Percentiles rank a stretch among this genome's conserved stretches.
Conservation (phyloP, 345 rosid genomes). For the Arabis alpina region DNA sequence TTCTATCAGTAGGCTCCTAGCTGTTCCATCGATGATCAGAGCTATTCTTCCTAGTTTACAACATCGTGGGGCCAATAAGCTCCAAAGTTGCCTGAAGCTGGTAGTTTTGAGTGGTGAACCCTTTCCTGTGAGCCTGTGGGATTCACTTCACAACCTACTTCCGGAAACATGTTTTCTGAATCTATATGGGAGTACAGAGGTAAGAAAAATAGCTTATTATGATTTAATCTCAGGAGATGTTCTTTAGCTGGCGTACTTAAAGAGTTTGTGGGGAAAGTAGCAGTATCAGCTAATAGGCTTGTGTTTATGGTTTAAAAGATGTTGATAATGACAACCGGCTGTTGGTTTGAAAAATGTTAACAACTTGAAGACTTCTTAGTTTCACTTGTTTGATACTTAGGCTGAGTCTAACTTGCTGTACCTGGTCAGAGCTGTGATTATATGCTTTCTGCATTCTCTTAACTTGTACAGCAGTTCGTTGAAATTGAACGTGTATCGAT, state of each 20-base stretch:
- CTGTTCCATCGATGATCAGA: conserved; percentile 88
- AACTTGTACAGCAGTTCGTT: conserved; percentile 15
- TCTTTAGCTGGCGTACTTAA: conserved; percentile 15
- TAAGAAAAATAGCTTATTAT: conserved; percentile 38
- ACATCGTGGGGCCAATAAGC: conserved; percentile 45
- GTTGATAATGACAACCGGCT: conserved; percentile 3
- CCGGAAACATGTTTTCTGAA: conserved; percentile 75
- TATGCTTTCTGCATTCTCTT: conserved; percentile 22
- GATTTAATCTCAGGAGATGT: conserved; percentile 1
- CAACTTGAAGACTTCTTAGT: conserved; percentile 27
- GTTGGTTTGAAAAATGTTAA: conserved; percentile 1
- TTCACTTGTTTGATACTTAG: conserved; percentile 21
- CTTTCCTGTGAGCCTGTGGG: conserved; percentile 78
- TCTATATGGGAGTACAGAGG: conserved; percentile 98
- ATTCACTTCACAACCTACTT: conserved; percentile 61
- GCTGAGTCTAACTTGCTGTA: conserved; percentile 29
- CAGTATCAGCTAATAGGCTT: conserved; percentile 4
- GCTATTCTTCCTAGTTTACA: conserved; percentile 70
- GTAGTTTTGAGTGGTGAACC: conserved; percentile 89
- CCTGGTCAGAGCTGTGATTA: conserved; percentile 12
- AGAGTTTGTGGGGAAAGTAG: background rate
- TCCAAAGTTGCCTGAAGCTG: conserved; percentile 65
- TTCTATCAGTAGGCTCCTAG: conserved; percentile 67
- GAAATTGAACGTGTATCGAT: conserved; percentile 9
- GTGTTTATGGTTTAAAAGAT: conserved; percentile 19